A percentile compares a stretch with the other conserved stretches of the same genome.
phyloP scores from a whole-genome alignment of 257 asterid species.

The Solanum raphanifolium region DNA sequence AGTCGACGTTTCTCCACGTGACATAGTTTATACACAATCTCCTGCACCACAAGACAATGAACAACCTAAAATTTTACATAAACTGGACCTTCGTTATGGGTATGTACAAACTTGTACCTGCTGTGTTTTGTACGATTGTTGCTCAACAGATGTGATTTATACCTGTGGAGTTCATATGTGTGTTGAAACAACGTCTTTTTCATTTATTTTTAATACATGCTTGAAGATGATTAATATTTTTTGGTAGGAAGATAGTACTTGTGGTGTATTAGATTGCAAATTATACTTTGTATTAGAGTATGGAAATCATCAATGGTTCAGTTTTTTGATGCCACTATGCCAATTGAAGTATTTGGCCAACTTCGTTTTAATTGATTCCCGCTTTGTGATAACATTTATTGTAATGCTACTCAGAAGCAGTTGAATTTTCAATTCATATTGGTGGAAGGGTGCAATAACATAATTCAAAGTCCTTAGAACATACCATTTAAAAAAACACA shows the following conservation, averaged over 20 bases:
- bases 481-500: not conserved
- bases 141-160: not conserved
- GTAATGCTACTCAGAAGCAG: not conserved
- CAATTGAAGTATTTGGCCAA: not conserved
- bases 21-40: constrained; percentile 75
- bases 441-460: not conserved
- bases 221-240: not conserved
- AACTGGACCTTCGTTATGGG: constrained; percentile 93
- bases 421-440: not conserved
- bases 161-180: not conserved
- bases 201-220: not conserved
- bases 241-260: not conserved
- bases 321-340: not conserved
- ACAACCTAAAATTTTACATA: constrained; percentile 68
- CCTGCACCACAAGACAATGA: constrained; percentile 65
- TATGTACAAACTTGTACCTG: constrained; percentile 16
- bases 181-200: not conserved
- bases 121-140: not conserved
- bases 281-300: not conserved
- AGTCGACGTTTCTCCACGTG: constrained; percentile 93
- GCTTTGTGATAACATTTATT: not conserved
- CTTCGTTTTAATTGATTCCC: not conserved
- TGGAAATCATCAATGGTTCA: not conserved
- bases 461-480: not conserved
- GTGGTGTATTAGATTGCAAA: not conserved